Evolutionary conservation across 495 filamentous ascomycete species (phyloP), one percentile per base, ranked within the genome.

Genomic region (Oleoguttula mirabilis): DNA sequence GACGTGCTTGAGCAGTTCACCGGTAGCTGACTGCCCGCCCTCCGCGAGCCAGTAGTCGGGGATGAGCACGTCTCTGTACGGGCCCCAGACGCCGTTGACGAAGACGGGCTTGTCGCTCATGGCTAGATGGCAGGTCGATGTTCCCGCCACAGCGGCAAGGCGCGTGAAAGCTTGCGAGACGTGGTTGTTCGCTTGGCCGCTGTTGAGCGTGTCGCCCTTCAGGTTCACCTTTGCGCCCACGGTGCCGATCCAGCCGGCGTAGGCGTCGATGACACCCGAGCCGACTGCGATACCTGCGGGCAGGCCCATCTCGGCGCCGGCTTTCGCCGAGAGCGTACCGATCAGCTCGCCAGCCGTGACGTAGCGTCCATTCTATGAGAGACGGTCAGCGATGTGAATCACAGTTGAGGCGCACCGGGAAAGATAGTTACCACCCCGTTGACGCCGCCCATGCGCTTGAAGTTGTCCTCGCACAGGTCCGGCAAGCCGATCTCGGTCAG

Each of bases 161-260:
- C 90, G 83, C 31, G 77, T 82, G 56, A 93, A 98, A n/a, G 86
- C 88, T 62, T 95, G 88, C 1, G 79, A 71, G 20, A 82, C 74
- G 57, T 92, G 84, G 61, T 87, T 88, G 42, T 79, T 73, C 1
- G 80, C 64, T 3, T 65, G 66, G 28, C 68, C 68, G 10, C 67
- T 60, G 53, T 72, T 75, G 7, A 87, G 61, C 16, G 77, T 66
- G n/a, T 74, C 69, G 21, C 66, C 60, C 30, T 63, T 66, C 8
- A 93, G 67, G 31, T 80, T 65, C 45, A 94, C 84, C 60, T 94
- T 94, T 11, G 90, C 86, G 38, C 90, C 88, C n/a, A 98, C 90
- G 2, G 88, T 95, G 27, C 90, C 90, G 45, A 98, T 84, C 90
- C 90, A 98, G 19, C 90, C 90, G 14, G 90, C 90, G 60, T 98